Evolutionary conservation across 345 rosid species (phyloP).

Genomic region (Lepidium aucheri): DNA sequence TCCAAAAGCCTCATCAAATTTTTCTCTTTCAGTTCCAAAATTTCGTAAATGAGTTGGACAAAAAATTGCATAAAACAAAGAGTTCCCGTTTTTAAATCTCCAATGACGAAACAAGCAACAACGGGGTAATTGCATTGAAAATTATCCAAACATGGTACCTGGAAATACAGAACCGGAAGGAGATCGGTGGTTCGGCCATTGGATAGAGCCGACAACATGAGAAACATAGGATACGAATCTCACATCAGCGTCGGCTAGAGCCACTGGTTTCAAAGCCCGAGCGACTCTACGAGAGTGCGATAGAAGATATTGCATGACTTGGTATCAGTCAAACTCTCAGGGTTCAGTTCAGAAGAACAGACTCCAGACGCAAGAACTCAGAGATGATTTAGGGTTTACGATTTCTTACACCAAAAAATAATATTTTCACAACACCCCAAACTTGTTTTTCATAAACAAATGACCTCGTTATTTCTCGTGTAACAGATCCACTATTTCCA

Average conservation of each 20-base stretch:
- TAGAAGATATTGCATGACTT: conserved; percentile 37
- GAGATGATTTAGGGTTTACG: background rate
- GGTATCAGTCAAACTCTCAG: background rate
- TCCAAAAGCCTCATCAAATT: background rate
- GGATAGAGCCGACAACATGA: conserved; percentile 14
- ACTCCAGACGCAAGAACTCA: background rate
- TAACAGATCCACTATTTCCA: no score
- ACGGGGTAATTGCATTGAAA: no score
- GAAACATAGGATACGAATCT: conserved; percentile 20
- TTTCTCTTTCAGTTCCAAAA: background rate
- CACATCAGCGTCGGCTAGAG: conserved; percentile 20
- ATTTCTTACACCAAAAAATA: background rate
- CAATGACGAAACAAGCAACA: background rate
- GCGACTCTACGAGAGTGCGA: conserved; percentile 38
- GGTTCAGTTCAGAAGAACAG: conserved; percentile 4
- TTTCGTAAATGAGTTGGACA: background rate
- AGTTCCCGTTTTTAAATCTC: background rate
- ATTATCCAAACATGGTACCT: conserved; percentile 23
- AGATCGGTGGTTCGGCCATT: conserved; percentile 16
- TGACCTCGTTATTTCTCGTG: background rate
- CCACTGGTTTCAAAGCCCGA: conserved; percentile 28
- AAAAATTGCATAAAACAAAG: no score
- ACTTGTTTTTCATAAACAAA: background rate
- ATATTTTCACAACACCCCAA: background rate
- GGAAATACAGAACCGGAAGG: background rate